Evolutionary conservation across 2,329 filamentous ascomycete species (phyloP), one percentile per base, ranked within the genome.

Genomic region (Sporothrix pallida): DNA sequence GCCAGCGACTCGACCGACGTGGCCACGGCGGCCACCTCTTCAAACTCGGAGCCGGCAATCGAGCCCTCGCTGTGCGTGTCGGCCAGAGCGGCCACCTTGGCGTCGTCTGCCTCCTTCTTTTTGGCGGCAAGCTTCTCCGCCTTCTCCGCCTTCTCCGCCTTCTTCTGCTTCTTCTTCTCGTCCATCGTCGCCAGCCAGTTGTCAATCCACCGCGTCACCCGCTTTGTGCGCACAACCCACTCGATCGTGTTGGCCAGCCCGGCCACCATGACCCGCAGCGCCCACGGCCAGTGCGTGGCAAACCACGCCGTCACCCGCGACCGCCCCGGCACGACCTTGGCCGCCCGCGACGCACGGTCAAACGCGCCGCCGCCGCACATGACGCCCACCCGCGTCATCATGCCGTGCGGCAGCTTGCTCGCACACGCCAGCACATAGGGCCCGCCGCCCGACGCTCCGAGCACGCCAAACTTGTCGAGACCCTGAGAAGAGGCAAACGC

Each of bases 91-190:
- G 2, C 12, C n/a, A 20, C n/a, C 48, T 54, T 54, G n/a, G 3
- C 75, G 72, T 56, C 78, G 78, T 0, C 54, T 76, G 81, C 82
- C 31, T 82, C 81, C 70, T 78, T 79, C 74, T 76, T 81, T 78
- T 83, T 83, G 70, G 23, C 23, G 23, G 23, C 23, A 26, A 26
- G 23, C 23, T 26, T 26, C 23, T 26, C 23, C 23, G 23, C 23
- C 23, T 26, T 26, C 23, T 26, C 23, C 23, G 23, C 23, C 23
- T 26, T 26, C 23, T 83, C 82, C 77, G 85, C 83, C 77, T 80
- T 79, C 44, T 84, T 83, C 6, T 83, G 75, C 15, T 73, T 60
- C 79, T 78, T 76, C 7, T 84, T 84, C 44, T 87, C 86, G 80
- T 86, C 87, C 79, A 87, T 85, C 48, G 37, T 54, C 70, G 77